A percentile compares a stretch with the other conserved stretches of the same genome.
These are phyloP conservation scores for Moesziomyces sp. DNA, from an alignment of 1,284 basidiomycete species.

Conservation along the genomic window DNA sequence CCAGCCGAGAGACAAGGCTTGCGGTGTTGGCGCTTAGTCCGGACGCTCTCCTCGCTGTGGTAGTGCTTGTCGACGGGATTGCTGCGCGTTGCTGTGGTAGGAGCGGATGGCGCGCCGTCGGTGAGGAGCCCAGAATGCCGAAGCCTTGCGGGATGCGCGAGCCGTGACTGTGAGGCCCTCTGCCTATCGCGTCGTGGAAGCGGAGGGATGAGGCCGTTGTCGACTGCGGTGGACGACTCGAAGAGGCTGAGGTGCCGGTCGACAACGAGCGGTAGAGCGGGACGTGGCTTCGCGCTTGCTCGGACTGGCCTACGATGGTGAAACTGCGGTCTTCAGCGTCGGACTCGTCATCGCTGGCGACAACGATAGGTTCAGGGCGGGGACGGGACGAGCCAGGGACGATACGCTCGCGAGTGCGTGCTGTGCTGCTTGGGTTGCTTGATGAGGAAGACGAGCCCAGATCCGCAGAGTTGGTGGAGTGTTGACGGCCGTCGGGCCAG, in stretches of 20 bases:
- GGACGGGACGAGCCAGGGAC: background rate
- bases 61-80: conserved; percentile 16
- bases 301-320: conserved; percentile 27
- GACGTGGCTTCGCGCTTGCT: conserved; percentile 9
- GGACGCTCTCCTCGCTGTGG: conserved; percentile 9
- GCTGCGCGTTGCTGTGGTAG: conserved; percentile 27
- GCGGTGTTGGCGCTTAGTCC: background rate
- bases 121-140: conserved; percentile 17
- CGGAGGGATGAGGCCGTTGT: conserved; percentile 12
- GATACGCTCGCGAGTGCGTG: background rate
- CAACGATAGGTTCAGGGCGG: conserved; percentile 20
- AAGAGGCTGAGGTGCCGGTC: conserved; percentile 2
- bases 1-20: conserved; percentile 16
- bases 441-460: conserved; percentile 1
- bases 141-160: conserved; percentile 28
- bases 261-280: conserved; percentile 14
- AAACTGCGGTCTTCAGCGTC: conserved; percentile 31
- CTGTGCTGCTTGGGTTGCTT: background rate
- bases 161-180: conserved; percentile 25
- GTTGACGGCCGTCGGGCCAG: background rate
- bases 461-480: background rate
- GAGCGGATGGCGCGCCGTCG: conserved; percentile 18
- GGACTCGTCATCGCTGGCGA: conserved; percentile 39
- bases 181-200: conserved; percentile 36
- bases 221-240: conserved; percentile 1